Percentiles rank a stretch among this genome's conserved stretches.
Conservation (phyloP, 2,329 filamentous ascomycete genomes). For the Ceratocystis variospora region DNA sequence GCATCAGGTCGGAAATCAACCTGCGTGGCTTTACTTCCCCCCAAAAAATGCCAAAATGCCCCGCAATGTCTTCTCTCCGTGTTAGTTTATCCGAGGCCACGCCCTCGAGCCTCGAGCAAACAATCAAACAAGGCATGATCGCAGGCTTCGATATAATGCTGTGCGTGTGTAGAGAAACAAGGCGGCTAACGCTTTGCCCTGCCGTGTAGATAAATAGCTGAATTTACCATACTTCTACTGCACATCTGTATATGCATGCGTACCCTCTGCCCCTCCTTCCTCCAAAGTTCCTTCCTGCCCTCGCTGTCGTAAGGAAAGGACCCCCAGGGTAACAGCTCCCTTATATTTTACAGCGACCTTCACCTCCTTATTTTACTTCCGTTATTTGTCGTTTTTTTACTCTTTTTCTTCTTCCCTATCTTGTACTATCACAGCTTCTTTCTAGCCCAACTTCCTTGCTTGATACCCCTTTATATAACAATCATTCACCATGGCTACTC, state of each 20-base stretch:
- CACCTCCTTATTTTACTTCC: constrained; percentile 14
- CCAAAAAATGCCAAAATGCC: too few species aligned
- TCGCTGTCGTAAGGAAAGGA: neutral
- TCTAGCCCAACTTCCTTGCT: constrained; percentile 8
- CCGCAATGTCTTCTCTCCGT: too few species aligned
- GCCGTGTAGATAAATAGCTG: neutral
- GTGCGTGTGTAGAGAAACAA: neutral
- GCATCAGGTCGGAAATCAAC: too few species aligned
- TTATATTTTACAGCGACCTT: neutral
- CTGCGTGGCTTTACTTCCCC: too few species aligned
- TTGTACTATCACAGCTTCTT: neutral
- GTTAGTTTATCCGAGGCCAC: too few species aligned
- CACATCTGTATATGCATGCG: neutral
- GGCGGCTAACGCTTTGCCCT: neutral
- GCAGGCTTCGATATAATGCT: too few species aligned
- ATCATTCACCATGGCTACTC: constrained; percentile 28
- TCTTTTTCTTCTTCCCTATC: constrained; percentile 3
- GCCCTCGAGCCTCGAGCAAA: neutral
- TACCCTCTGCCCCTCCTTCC: neutral
- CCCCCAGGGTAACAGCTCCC: neutral
- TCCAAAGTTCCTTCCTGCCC: neutral
- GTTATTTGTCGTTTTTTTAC: neutral
- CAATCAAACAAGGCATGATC: too few species aligned
- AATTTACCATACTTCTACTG: neutral
- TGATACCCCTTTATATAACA: constrained; percentile 8